Conservation (phyloP, 208 protist genomes). For the Leishmania mexicana region DNA sequence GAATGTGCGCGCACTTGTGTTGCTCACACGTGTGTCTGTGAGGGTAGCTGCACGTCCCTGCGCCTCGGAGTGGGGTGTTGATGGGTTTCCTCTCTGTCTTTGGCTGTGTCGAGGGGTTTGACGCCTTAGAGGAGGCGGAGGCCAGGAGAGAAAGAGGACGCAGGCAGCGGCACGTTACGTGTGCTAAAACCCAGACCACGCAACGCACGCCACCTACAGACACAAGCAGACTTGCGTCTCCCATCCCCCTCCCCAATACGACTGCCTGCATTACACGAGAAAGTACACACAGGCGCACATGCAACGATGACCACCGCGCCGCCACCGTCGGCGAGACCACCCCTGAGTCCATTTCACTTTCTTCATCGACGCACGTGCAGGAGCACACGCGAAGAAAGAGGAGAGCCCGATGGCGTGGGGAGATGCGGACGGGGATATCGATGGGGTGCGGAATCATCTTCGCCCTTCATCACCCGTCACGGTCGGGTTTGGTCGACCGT, state of each 20-base stretch:
- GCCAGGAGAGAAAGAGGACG: not conserved
- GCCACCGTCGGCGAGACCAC: too few relatives aligned
- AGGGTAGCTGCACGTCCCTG: not conserved
- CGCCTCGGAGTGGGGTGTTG: not conserved
- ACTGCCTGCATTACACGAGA: conserved; percentile 1
- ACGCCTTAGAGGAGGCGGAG: not conserved
- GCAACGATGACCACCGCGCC: not conserved
- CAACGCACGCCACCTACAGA: not conserved
- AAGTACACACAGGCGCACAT: not conserved
- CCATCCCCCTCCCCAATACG: not conserved
- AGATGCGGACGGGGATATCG: not conserved
- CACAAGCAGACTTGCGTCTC: not conserved
- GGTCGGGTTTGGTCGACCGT: not conserved
- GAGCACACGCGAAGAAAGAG: not conserved
- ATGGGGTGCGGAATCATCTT: not conserved
- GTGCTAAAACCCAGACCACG: not conserved
- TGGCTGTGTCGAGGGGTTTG: not conserved
- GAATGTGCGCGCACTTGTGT: not conserved
- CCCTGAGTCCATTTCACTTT: not conserved
- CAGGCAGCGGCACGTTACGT: not conserved
- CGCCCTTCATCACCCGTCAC: not conserved
- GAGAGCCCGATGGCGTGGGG: not conserved
- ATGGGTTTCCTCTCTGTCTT: not conserved
- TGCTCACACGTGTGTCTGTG: not conserved
- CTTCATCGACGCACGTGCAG: not conserved